Conservation (phyloP, 371 early-diverging fungal genomes). For the Quaeritorhiza haematococci region DNA sequence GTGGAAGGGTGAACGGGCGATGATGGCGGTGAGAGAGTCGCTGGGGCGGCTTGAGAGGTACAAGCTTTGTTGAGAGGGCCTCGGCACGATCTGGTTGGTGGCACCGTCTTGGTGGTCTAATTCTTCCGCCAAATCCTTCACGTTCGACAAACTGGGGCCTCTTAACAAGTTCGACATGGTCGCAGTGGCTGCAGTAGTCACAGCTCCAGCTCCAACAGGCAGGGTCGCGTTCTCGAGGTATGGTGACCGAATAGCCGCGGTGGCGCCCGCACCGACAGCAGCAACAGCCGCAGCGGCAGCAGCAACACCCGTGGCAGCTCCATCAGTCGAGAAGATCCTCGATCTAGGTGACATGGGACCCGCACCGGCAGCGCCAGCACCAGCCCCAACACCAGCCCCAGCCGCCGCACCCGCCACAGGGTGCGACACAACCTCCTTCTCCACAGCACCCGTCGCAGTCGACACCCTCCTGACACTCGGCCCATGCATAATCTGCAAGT, state of each 20-base stretch:
- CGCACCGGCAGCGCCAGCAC: too few relatives aligned
- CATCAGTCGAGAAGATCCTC: neutral
- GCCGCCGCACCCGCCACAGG: neutral
- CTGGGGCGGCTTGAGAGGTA: slow-evolving; percentile 11
- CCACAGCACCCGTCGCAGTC: too few relatives aligned
- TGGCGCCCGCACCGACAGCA: neutral
- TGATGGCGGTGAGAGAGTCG: slow-evolving; percentile 56
- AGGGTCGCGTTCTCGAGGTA: neutral
- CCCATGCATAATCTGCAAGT: neutral
- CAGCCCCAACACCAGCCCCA: too few relatives aligned
- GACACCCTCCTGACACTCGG: too few relatives aligned
- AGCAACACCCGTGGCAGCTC: neutral
- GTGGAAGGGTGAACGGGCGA: slow-evolving; percentile 83
- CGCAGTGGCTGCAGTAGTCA: slow-evolving; percentile 8
- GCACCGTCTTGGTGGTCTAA: slow-evolving; percentile 13
- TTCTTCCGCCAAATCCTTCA: slow-evolving; percentile 22
- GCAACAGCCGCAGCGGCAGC: neutral
- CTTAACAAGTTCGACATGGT: slow-evolving; percentile 11
- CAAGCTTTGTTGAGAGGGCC: slow-evolving; percentile 14
- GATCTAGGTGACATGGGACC: too few relatives aligned
- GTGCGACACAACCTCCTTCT: neutral
- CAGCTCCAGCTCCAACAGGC: neutral
- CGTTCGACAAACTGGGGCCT: slow-evolving; percentile 21
- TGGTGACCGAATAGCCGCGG: too few relatives aligned
- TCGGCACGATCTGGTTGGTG: slow-evolving; percentile 10